These are phyloP conservation scores for Saccharomyces eubayanus DNA, from an alignment of 805 yeast genomes.

Conservation along the genomic window DNA sequence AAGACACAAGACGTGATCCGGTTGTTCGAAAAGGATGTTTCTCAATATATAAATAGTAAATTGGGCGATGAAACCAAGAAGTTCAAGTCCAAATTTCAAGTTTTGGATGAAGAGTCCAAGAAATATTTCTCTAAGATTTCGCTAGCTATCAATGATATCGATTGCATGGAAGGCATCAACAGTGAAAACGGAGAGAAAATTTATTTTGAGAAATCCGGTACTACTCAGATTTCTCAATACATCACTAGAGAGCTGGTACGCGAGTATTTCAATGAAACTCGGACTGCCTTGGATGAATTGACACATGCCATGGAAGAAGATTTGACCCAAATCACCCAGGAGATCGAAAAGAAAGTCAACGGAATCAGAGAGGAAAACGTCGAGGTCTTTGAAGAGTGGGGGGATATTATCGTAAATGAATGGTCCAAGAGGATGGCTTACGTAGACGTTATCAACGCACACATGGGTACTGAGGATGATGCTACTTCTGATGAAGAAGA, in stretches of 20 bases:
- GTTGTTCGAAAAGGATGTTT: conserved; percentile 34
- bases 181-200: conserved; percentile 29
- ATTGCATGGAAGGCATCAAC: conserved; percentile 28
- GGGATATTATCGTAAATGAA: conserved; percentile 56
- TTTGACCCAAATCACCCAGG: conserved; percentile 26
- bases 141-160: conserved; percentile 32
- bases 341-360: conserved; percentile 32
- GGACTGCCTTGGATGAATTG: conserved; percentile 23
- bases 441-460: conserved; percentile 25
- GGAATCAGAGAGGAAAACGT: conserved; percentile 39
- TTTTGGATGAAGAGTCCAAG: conserved; percentile 24
- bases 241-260: conserved; percentile 43
- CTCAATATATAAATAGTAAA: conserved; percentile 22
- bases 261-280: conserved; percentile 32
- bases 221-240: conserved; percentile 30
- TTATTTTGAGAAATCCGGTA: conserved; percentile 31
- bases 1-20: conserved; percentile 34
- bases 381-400: conserved; percentile 67
- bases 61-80: conserved; percentile 24
- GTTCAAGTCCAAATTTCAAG: conserved; percentile 32
- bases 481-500: conserved; percentile 26
- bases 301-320: conserved; percentile 30
- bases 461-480: conserved; percentile 5
- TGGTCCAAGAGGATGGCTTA: conserved; percentile 53
- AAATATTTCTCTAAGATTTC: conserved; percentile 23